phyloP scores from a whole-genome alignment of 2,329 filamentous ascomycete genomes.

The Aspergillus ochraceus region DNA sequence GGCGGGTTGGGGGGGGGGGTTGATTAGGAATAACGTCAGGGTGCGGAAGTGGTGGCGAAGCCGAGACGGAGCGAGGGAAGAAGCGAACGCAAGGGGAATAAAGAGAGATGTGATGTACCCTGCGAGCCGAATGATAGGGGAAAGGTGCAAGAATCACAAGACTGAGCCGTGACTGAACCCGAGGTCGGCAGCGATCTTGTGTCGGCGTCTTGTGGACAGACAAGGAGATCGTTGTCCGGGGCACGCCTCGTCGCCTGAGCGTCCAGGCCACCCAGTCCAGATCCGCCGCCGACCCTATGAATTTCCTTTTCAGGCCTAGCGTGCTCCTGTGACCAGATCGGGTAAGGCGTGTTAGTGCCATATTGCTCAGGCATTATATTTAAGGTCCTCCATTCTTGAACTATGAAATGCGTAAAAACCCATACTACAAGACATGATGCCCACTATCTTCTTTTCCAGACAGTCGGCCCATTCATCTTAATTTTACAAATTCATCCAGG shows the following conservation, averaged over 20 bases:
- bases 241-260: slow-evolving; percentile 16
- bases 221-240: slow-evolving; percentile 8
- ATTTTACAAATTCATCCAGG: no score
- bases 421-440: no score
- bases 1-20: not conserved
- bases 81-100: not conserved
- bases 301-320: slow-evolving; percentile 4
- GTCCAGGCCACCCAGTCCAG: slow-evolving; percentile 11
- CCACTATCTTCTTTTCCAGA: not conserved
- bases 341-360: not conserved
- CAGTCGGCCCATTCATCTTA: no score
- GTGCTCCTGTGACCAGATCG: not conserved
- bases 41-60: slow-evolving; percentile 14
- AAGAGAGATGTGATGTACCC: slow-evolving; percentile 2
- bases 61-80: not conserved
- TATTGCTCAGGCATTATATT: not conserved
- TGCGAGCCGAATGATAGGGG: not conserved
- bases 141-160: slow-evolving; percentile 10
- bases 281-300: slow-evolving; percentile 1
- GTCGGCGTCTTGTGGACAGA: slow-evolving; percentile 8
- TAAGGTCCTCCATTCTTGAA: no score
- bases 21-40: slow-evolving; percentile 16
- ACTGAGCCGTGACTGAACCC: slow-evolving; percentile 6
- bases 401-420: no score
- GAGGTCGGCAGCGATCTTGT: slow-evolving; percentile 16